Conservation (phyloP, 805 yeast genomes). For the Nematodospora valgi region DNA sequence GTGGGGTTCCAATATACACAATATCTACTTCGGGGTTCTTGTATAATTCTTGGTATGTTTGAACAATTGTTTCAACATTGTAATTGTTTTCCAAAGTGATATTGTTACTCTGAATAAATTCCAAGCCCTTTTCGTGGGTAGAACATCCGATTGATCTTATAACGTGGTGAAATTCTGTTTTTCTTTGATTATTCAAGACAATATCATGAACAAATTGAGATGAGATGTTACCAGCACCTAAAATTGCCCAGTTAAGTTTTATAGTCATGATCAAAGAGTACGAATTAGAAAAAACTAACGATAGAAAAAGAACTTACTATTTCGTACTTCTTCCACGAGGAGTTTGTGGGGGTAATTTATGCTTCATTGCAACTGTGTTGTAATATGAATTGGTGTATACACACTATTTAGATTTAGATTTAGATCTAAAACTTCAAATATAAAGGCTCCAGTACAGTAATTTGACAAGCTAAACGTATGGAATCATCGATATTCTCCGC, state of each 20-base stretch:
- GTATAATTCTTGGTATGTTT: conserved; percentile 44
- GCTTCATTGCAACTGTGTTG: neutral
- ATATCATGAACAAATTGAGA: conserved; percentile 41
- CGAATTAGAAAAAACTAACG: neutral
- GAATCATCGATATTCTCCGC: conserved; percentile 15
- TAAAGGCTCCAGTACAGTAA: conserved; percentile 17
- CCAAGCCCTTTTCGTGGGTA: conserved; percentile 28
- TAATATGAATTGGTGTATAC: conserved; percentile 1
- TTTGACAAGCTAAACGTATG: conserved; percentile 15
- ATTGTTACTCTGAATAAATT: conserved; percentile 21
- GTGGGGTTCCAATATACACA: conserved; percentile 57
- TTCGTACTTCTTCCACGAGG: too few species aligned
- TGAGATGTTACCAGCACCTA: conserved; percentile 51
- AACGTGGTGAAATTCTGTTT: conserved; percentile 25
- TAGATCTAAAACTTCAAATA: conserved; percentile 19
- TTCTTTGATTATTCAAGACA: conserved; percentile 22
- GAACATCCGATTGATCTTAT: conserved; percentile 41
- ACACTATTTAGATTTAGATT: too few species aligned
- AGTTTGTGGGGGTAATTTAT: too few species aligned
- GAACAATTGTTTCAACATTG: conserved; percentile 22
- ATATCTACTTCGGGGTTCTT: conserved; percentile 41
- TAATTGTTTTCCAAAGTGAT: conserved; percentile 19
- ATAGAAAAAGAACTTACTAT: too few species aligned
- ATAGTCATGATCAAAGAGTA: conserved; percentile 4
- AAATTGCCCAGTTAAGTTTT: conserved; percentile 42